These are phyloP conservation scores for Fraxinus nigra DNA, from an alignment of 305 asterid genomes.

Conservation along the genomic window DNA sequence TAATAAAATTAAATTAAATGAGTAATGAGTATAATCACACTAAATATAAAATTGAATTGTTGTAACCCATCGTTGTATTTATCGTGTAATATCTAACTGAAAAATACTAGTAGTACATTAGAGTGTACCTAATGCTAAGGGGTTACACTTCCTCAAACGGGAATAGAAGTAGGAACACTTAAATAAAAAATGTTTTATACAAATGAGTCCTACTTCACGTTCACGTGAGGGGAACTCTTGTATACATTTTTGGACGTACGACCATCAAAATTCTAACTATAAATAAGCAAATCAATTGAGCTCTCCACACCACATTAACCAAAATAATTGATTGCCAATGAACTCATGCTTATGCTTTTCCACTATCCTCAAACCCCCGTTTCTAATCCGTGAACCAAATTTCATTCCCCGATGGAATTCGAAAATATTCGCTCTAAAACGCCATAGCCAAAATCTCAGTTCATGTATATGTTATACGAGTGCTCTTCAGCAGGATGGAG, in stretches of 20 bases:
- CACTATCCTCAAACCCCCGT: conserved; percentile 48
- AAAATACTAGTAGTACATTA: too few species aligned
- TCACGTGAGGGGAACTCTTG: too few species aligned
- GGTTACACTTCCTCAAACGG: too few species aligned
- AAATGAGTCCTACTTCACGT: too few species aligned
- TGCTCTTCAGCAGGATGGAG: conserved; percentile 48
- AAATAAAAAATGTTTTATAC: too few species aligned
- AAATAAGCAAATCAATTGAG: background rate
- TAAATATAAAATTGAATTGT: too few species aligned
- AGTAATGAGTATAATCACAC: too few species aligned
- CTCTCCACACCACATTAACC: background rate
- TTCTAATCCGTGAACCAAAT: conserved; percentile 30
- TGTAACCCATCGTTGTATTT: too few species aligned
- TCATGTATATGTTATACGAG: conserved; percentile 18
- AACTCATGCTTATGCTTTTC: conserved; percentile 57
- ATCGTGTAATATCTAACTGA: background rate
- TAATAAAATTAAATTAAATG: too few species aligned
- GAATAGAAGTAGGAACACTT: too few species aligned
- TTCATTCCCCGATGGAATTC: conserved; percentile 37
- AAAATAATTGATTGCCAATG: background rate
- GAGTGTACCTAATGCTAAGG: too few species aligned
- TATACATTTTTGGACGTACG: too few species aligned
- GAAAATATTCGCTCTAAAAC: conserved; percentile 21
- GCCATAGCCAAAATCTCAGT: conserved; percentile 12
- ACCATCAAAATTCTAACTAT: background rate